Base-by-base conservation (phyloP, 257 asterid genomes). In the Plantago ovata region DNA sequence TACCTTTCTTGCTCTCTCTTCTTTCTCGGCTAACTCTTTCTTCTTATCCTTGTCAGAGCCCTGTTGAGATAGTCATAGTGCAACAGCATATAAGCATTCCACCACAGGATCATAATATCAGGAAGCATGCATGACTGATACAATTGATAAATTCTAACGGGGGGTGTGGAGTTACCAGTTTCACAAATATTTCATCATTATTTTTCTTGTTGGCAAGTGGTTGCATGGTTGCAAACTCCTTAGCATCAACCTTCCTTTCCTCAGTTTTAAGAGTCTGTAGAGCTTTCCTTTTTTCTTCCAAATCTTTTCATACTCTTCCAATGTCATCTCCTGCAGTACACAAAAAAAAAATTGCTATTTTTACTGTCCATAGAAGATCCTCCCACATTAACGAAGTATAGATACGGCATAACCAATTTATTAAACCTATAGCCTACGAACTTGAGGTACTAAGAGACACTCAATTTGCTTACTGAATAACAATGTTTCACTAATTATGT, bases 271-370 rank as follows among this genome's bases (percentile, higher is more conserved):
- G 82, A 43, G 77, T 72, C 65, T 68, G 89, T 69, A 85, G 65
- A 54, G 87, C 86, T 77, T 91, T 84, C 63, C 92, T 77, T 69
- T 84, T 91, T 64, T 91, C 98, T 51, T 85, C 95, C 57, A 77
- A 75, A 82, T 59, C 80, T 83, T 91, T 76, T 85, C 95, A 48
- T 87, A 91, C 75, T 91, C 98, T 68, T 83, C 96, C 67, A 91
- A 84, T 9, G 98, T 91, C 96, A 91, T 91, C 73, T 85, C 96
- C 98, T 91, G 71, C 67, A 53, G 20, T 46, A 18, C 3, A 1
- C 14, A 10, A 3, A n/a, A 8, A 28, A 28, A 28, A 0, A 28
- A 28, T 3, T 28, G 33, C 6, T 28, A 28, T 28, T 3, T 28
- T 28, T 28, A 28, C 33, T 28, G 33, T 28, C 33, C 33, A 28